phyloP scores from a whole-genome alignment of 306 rosid genomes.

The Lathyrus tuberosus region DNA sequence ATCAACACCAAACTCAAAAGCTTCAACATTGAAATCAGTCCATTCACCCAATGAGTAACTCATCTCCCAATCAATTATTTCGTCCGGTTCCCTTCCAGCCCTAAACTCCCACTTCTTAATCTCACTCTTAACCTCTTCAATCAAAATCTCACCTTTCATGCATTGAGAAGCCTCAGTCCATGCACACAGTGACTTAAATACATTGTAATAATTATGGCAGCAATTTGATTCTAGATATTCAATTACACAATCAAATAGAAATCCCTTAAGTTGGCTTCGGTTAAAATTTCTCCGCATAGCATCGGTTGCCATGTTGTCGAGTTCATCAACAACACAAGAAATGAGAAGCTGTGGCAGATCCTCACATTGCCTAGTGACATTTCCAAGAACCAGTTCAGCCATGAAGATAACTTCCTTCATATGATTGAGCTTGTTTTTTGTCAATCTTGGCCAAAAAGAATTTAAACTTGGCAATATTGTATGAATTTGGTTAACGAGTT shows the following conservation, averaged over 20 bases:
- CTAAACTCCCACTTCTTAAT: constrained; percentile 57
- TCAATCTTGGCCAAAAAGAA: constrained; percentile 46
- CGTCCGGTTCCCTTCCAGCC: constrained; percentile 55
- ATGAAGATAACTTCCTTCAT: constrained; percentile 62
- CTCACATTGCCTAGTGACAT: constrained; percentile 12
- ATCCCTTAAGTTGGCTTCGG: constrained; percentile 46
- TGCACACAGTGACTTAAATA: constrained; percentile 39
- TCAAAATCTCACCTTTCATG: constrained; percentile 41
- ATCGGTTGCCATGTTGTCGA: constrained; percentile 47
- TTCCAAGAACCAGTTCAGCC: constrained; percentile 63
- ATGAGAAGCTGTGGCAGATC: constrained; percentile 43
- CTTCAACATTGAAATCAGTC: constrained; percentile 63
- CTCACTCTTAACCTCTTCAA: constrained; percentile 53
- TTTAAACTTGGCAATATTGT: constrained; percentile 39
- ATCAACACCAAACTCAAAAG: constrained; percentile 65
- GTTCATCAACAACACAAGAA: constrained; percentile 48
- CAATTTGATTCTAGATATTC: constrained; percentile 63
- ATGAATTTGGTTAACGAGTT: constrained; percentile 44
- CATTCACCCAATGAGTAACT: constrained; percentile 69
- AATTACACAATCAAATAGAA: constrained; percentile 63
- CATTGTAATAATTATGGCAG: constrained; percentile 41
- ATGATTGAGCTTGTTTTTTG: constrained; percentile 46
- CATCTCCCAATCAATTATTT: constrained; percentile 81
- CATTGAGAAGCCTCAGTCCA: constrained; percentile 46
- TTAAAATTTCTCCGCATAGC: constrained; percentile 39